These are phyloP conservation scores for Quercus cerris DNA, from an alignment of 306 rosid species.

Conservation along the genomic window DNA sequence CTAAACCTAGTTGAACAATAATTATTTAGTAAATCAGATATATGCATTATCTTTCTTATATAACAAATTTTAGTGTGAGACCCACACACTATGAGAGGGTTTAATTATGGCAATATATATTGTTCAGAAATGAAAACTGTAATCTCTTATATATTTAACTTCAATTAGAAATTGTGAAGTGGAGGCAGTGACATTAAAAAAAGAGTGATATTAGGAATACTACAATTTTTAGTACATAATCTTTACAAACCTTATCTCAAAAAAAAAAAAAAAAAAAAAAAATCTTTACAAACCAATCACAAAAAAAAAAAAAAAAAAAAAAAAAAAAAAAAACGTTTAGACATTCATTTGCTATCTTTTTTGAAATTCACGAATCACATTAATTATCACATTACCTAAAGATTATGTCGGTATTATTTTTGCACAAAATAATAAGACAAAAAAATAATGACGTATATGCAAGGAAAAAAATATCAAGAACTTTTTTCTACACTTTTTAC, in stretches of 20 bases:
- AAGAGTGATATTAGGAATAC: not conserved
- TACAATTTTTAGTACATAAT: too few species aligned
- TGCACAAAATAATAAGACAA: not conserved
- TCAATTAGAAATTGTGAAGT: not conserved
- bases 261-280: not conserved
- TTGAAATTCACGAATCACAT: too few species aligned
- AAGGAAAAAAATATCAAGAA: not conserved
- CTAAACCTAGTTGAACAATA: not conserved
- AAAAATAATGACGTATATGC: not conserved
- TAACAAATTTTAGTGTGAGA: too few species aligned
- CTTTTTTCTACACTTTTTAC: not conserved
- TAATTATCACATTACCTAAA: too few species aligned
- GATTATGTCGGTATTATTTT: too few species aligned
- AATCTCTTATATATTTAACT: not conserved
- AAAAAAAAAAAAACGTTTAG: not conserved
- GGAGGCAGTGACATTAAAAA: not conserved
- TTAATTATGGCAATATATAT: not conserved
- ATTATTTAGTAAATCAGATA: too few species aligned
- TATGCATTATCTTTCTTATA: too few species aligned
- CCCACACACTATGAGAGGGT: too few species aligned
- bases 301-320: not conserved
- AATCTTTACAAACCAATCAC: not conserved
- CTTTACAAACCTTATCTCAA: not conserved
- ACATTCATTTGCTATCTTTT: too few species aligned
- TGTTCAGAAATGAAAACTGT: not conserved